Base-by-base conservation (phyloP, 2,329 filamentous ascomycete species). In the Fusarium protoensiforme region DNA sequence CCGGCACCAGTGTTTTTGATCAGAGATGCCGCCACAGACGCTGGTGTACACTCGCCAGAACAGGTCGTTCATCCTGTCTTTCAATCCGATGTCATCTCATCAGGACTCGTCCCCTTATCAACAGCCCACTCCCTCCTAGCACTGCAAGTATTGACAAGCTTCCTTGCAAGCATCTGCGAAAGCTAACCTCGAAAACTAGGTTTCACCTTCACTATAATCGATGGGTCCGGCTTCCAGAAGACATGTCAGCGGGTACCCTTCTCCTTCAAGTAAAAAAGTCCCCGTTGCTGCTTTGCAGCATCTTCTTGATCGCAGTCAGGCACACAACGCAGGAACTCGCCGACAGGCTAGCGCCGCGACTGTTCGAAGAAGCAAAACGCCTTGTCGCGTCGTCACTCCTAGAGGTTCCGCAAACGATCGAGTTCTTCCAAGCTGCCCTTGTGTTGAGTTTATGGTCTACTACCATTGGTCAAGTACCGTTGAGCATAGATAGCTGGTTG, bases 401-500 rank as follows among this genome's bases (percentile, higher is more conserved):
- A 0, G 56, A 62, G 1, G 71, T 75, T 0, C 68, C 70, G 1
- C 76, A 78, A 27, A 31, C 54, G 1, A 62, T 75, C 4, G 76
- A 77, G 20, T 77, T 74, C 43, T 79, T 78, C n/a, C 78, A 79
- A 5, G 75, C 77, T 1, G 51, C 61, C 0, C 61, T 79, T 1
- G 72, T 79, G 18, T 46, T 79, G 1, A 78, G 77, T 20, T 57
- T 79, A 0, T 79, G 78, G 78, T 79, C 77, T 0, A 79, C 77
- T 1, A 78, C 77, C 1, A 74, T 78, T 5, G 78, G 77, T 0
- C 77, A 78, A 24, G 63, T 71, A 2, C 77, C 77, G 0, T 43
- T 79, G n/a, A 78, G 77, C 13, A 77, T 79, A 20, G 78, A 79
- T 31, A 72, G 77, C 29, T 79, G 78, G 78, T 11, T 79, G 0